Conservation (phyloP, 345 rosid species). For the Lagerstroemia speciosa region DNA sequence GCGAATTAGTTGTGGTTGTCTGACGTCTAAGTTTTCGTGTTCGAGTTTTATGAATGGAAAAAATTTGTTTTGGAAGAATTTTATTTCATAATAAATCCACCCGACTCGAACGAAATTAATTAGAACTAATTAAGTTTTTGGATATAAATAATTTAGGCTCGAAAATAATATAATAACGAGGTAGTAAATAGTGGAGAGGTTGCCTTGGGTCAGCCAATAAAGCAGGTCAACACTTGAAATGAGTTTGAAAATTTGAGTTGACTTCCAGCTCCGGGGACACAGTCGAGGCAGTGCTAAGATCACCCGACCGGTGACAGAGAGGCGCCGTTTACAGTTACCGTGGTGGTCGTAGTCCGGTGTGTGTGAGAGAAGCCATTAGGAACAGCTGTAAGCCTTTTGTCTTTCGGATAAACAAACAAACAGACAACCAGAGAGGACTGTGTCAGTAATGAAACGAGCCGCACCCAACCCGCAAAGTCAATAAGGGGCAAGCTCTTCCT, state of each 20-base stretch:
- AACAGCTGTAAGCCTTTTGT: slow-evolving; percentile 2
- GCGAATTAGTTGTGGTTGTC: too few relatives aligned
- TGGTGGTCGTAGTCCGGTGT: neutral
- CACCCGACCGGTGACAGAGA: neutral
- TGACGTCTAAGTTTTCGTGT: too few relatives aligned
- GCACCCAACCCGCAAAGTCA: slow-evolving; percentile 3
- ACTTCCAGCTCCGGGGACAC: neutral
- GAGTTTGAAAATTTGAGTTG: neutral
- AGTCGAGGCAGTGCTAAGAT: neutral
- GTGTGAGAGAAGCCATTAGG: neutral
- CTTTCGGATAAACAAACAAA: neutral
- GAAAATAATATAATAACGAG: too few relatives aligned
- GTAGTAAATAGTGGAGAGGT: neutral
- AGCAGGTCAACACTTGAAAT: neutral
- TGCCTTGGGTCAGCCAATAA: neutral
- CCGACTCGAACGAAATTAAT: too few relatives aligned
- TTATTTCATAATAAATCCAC: too few relatives aligned
- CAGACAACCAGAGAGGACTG: neutral
- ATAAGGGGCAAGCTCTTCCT: neutral
- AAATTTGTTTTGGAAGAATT: too few relatives aligned
- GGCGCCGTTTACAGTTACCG: neutral
- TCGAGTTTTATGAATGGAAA: too few relatives aligned
- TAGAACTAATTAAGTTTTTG: too few relatives aligned
- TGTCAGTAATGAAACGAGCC: neutral
- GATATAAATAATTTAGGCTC: too few relatives aligned